Percentiles rank a stretch among this genome's conserved stretches.
Conservation (phyloP, 768 basidiomycete species). For the Termitomyces eurrhizus region DNA sequence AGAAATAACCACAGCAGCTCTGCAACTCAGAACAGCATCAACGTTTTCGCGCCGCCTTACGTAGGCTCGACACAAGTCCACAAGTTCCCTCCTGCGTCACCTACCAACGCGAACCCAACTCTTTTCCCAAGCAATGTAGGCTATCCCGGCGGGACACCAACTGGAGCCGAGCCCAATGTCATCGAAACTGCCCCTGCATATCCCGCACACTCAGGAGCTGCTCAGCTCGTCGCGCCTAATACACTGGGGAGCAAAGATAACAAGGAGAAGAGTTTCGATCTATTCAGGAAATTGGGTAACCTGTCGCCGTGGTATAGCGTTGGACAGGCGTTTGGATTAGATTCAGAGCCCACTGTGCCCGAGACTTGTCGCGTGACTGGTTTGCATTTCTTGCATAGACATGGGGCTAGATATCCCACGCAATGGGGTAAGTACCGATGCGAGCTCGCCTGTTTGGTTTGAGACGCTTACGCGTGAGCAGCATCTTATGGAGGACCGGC, state of each 20-base stretch:
- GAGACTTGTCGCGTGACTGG: conserved; percentile 68
- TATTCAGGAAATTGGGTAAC: conserved; percentile 82
- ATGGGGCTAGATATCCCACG: conserved; percentile 75
- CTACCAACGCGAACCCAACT: conserved; percentile 69
- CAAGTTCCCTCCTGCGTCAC: conserved; percentile 66
- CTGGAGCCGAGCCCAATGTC: conserved; percentile 72
- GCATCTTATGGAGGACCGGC: conserved; percentile 62
- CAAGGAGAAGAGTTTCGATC: conserved; percentile 42
- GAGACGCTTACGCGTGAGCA: conserved; percentile 20
- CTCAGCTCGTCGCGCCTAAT: conserved; percentile 56
- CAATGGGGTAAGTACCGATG: conserved; percentile 47
- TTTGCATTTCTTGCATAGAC: conserved; percentile 76
- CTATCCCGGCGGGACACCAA: conserved; percentile 73
- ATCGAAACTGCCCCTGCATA: conserved; percentile 76
- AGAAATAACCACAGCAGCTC: conserved; percentile 1
- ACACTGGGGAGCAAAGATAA: conserved; percentile 20
- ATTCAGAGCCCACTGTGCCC: conserved; percentile 68
- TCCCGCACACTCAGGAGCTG: conserved; percentile 69
- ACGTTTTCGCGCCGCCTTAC: conserved; percentile 52
- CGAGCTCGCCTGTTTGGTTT: not conserved
- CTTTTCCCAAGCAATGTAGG: conserved; percentile 78
- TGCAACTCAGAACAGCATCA: conserved; percentile 17
- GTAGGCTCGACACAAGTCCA: conserved; percentile 71
- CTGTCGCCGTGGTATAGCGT: conserved; percentile 85
- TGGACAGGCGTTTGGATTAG: conserved; percentile 61